phyloP scores from a whole-genome alignment of 768 basidiomycete genomes.

The Tricholoma matsutake region DNA sequence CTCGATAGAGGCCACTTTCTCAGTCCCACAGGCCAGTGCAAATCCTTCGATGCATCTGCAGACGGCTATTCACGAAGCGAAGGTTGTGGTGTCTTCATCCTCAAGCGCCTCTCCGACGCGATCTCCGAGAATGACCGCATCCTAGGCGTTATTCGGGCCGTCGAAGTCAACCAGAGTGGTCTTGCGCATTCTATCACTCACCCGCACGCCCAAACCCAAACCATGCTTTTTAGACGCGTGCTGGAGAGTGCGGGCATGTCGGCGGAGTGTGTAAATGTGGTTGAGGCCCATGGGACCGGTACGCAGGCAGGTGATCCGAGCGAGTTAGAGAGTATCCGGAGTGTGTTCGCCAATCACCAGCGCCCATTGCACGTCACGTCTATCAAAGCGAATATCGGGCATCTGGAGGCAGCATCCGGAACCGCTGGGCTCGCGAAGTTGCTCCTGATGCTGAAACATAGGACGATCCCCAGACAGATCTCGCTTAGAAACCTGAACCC shows the following conservation, averaged over 20 bases:
- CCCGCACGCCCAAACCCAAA: slow-evolving; percentile 64
- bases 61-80: slow-evolving; percentile 74
- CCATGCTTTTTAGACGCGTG: slow-evolving; percentile 48
- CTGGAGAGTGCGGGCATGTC: slow-evolving; percentile 43
- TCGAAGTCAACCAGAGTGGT: slow-evolving; percentile 73
- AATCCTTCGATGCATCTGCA: slow-evolving; percentile 65
- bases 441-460: slow-evolving; percentile 61
- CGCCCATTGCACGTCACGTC: slow-evolving; percentile 65
- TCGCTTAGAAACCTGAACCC: slow-evolving; percentile 58
- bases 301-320: slow-evolving; percentile 68
- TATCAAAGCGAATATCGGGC: slow-evolving; percentile 72
- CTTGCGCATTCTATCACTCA: slow-evolving; percentile 67
- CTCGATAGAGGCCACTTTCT: slow-evolving; percentile 69
- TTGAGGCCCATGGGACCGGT: slow-evolving; percentile 76
- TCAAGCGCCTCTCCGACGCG: slow-evolving; percentile 70
- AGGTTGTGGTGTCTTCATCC: slow-evolving; percentile 67
- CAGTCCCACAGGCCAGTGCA: slow-evolving; percentile 64
- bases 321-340: slow-evolving; percentile 62
- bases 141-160: slow-evolving; percentile 62
- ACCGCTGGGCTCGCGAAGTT: slow-evolving; percentile 69
- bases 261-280: slow-evolving; percentile 49
- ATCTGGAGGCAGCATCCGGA: slow-evolving; percentile 74
- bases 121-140: slow-evolving; percentile 64
- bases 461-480: slow-evolving; percentile 56
- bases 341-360: slow-evolving; percentile 42